phyloP scores from a whole-genome alignment of 192 early-diverging fungal genomes.

The Backusella tuberculispora region DNA sequence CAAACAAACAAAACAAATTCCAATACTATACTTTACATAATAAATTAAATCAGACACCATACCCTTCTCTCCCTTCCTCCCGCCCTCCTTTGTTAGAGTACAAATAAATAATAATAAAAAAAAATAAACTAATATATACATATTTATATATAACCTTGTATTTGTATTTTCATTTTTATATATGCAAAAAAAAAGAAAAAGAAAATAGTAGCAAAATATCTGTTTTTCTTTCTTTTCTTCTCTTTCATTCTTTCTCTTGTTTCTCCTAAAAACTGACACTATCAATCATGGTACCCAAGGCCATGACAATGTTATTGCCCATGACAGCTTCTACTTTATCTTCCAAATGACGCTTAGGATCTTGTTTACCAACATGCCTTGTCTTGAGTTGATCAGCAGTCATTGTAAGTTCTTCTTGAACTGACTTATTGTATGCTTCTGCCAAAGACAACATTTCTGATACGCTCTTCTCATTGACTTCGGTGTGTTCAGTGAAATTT shows the following conservation, averaged over 20 bases:
- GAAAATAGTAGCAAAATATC: background rate
- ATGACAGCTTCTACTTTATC: slow-evolving; percentile 90
- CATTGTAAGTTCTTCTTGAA: slow-evolving; percentile 95
- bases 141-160: slow-evolving; percentile 5
- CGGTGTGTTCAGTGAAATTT: slow-evolving; percentile 83
- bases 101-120: background rate
- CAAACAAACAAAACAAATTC: slow-evolving; percentile 20
- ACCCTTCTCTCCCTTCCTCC: background rate
- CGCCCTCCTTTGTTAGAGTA: slow-evolving; percentile 3
- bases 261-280: slow-evolving; percentile 60
- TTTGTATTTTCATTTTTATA: slow-evolving; percentile 2
- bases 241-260: background rate
- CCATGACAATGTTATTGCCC: slow-evolving; percentile 97
- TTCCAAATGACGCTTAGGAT: slow-evolving; percentile 98
- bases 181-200: too few species aligned
- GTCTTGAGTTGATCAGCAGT: slow-evolving; percentile 94
- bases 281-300: slow-evolving; percentile 91
- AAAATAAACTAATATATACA: slow-evolving; percentile 11
- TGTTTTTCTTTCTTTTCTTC: background rate
- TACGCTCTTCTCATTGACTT: slow-evolving; percentile 83
- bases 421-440: slow-evolving; percentile 97
- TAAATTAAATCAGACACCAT: slow-evolving; percentile 14
- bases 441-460: slow-evolving; percentile 88
- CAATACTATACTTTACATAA: slow-evolving; percentile 5
- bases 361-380: slow-evolving; percentile 99